Evolutionary conservation across 1,139 yeast genomes (phyloP).

Genomic region (Oligophagozyma castellii): DNA sequence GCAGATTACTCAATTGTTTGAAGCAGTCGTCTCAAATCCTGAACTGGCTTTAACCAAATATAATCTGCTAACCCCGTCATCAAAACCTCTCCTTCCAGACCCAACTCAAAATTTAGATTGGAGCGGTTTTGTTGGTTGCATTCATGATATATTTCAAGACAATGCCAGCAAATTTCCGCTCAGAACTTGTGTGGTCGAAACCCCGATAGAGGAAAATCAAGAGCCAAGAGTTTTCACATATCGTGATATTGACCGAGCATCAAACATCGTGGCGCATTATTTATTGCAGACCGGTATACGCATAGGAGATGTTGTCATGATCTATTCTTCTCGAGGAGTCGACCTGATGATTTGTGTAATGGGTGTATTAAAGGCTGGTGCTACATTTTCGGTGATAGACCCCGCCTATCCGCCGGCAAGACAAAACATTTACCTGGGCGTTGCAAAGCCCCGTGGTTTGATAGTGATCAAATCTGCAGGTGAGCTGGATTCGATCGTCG

Average conservation of each 20-base stretch:
- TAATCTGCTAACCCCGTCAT: conserved; percentile 53
- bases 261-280: conserved; percentile 88
- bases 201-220: conserved; percentile 46
- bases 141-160: conserved; percentile 81
- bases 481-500: conserved; percentile 57
- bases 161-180: conserved; percentile 79
- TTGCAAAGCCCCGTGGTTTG: conserved; percentile 84
- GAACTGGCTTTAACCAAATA: conserved; percentile 42
- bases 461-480: conserved; percentile 91
- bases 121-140: conserved; percentile 86
- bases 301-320: conserved; percentile 92
- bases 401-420: conserved; percentile 99
- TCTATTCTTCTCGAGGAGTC: conserved; percentile 94
- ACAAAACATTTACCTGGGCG: conserved; percentile 82
- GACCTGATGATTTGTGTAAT: conserved; percentile 92
- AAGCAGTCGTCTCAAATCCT: conserved; percentile 27
- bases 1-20: conserved; percentile 49
- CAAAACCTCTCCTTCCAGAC: conserved; percentile 55
- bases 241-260: conserved; percentile 77
- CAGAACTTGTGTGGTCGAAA: conserved; percentile 82
- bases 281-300: conserved; percentile 68
- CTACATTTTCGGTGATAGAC: conserved; percentile 93
- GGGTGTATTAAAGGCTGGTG: conserved; percentile 98
- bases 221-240: conserved; percentile 66
- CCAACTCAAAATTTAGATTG: conserved; percentile 83